These are phyloP conservation scores for Kluyveromyces marxianus DNA, from an alignment of 1,139 yeast genomes.

Conservation along the genomic window DNA sequence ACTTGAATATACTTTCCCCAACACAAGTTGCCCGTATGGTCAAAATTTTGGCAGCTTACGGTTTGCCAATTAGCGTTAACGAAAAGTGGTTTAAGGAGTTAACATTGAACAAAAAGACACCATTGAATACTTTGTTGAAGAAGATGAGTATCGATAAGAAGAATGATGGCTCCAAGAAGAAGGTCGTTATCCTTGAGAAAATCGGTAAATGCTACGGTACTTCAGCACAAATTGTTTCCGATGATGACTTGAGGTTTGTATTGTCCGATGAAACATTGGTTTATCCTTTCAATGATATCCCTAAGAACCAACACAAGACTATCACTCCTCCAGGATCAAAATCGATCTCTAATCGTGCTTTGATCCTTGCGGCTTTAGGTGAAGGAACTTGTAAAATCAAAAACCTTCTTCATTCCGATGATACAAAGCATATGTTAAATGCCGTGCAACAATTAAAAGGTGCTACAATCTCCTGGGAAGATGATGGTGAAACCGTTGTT, in stretches of 20 bases:
- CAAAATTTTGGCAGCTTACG: conserved; percentile 77
- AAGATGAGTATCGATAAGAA: conserved; percentile 96
- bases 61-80: conserved; percentile 70
- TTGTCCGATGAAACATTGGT: conserved; percentile 79
- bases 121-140: conserved; percentile 60
- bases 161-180: conserved; percentile 86
- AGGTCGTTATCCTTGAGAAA: conserved; percentile 71
- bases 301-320: conserved; percentile 37
- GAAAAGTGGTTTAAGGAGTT: conserved; percentile 69
- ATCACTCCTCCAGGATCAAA: conserved; percentile 94
- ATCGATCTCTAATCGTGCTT: conserved; percentile 91
- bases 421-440: conserved; percentile 87
- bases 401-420: conserved; percentile 89
- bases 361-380: conserved; percentile 87
- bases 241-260: conserved; percentile 71
- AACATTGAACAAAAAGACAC: conserved; percentile 60
- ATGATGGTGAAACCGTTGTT: conserved; percentile 82
- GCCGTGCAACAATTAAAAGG: conserved; percentile 78
- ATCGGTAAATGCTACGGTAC: conserved; percentile 88
- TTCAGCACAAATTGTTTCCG: conserved; percentile 77
- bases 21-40: conserved; percentile 89
- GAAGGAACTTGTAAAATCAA: conserved; percentile 74
- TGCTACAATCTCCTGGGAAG: conserved; percentile 71
- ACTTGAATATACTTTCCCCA: conserved; percentile 79
- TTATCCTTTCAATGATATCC: conserved; percentile 39